A percentile compares a stretch with the other conserved stretches of the same genome.
These are phyloP conservation scores for Erodium moschatum DNA, from an alignment of 441 rosid species.

Conservation along the genomic window DNA sequence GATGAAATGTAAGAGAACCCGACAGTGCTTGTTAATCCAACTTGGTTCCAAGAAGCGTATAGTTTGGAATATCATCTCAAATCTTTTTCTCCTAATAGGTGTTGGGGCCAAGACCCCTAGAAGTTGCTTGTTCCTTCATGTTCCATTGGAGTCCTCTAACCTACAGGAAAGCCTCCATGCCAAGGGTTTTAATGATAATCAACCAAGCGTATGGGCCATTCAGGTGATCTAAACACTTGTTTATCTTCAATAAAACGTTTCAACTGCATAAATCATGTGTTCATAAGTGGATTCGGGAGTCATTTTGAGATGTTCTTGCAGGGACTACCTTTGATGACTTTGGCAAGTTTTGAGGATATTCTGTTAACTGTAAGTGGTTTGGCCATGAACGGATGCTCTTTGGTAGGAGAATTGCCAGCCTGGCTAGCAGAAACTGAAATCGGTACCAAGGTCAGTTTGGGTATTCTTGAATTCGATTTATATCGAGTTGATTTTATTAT, in stretches of 20 bases:
- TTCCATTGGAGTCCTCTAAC: slow-evolving; percentile 45
- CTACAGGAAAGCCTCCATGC: slow-evolving; percentile 38
- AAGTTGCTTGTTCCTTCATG: slow-evolving; percentile 58
- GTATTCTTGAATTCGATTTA: slow-evolving; percentile 3
- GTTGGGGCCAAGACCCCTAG: slow-evolving; percentile 76
- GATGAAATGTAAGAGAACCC: no score
- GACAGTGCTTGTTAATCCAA: no score
- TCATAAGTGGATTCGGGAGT: not conserved
- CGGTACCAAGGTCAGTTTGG: slow-evolving; percentile 36
- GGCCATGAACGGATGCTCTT: slow-evolving; percentile 54
- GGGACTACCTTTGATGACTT: slow-evolving; percentile 59
- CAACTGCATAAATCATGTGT: slow-evolving; percentile 4
- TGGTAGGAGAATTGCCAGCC: slow-evolving; percentile 68
- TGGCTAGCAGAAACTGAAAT: slow-evolving; percentile 55
- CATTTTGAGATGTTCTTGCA: slow-evolving; percentile 20
- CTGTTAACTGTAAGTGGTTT: slow-evolving; percentile 48
- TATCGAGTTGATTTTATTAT: slow-evolving; percentile 1
- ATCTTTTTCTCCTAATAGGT: slow-evolving; percentile 38
- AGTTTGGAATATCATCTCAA: not conserved
- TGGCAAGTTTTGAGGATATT: slow-evolving; percentile 63
- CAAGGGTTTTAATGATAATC: slow-evolving; percentile 65
- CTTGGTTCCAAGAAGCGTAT: not conserved
- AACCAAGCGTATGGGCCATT: slow-evolving; percentile 72
- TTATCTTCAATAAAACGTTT: not conserved
- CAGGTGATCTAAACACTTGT: slow-evolving; percentile 40